These are phyloP conservation scores for Dipteronia dyeriana DNA, from an alignment of 345 rosid genomes.

Conservation along the genomic window DNA sequence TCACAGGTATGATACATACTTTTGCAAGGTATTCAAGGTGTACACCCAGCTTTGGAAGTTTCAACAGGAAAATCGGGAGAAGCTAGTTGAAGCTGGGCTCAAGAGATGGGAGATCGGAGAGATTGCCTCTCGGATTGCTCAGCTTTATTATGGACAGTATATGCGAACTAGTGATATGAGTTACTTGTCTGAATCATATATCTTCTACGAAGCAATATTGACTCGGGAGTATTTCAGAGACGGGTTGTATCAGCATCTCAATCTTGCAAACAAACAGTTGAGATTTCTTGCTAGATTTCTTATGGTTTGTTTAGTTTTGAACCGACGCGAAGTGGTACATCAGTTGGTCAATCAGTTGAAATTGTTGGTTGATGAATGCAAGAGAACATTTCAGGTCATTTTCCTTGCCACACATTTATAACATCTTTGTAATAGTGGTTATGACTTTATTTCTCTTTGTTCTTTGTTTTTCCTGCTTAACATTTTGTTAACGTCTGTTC, in stretches of 20 bases:
- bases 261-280: constrained; percentile 88
- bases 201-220: constrained; percentile 85
- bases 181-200: constrained; percentile 77
- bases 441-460: neutral
- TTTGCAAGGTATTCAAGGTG: constrained; percentile 96
- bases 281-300: constrained; percentile 88
- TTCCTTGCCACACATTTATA: neutral
- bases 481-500: neutral
- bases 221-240: constrained; percentile 89
- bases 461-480: neutral
- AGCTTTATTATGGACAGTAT: constrained; percentile 91
- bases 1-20: constrained; percentile 80
- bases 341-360: constrained; percentile 81
- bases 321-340: constrained; percentile 80
- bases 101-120: constrained; percentile 99
- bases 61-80: constrained; percentile 92
- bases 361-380: constrained; percentile 87
- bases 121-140: constrained; percentile 92
- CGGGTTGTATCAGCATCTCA: constrained; percentile 73
- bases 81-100: constrained; percentile 88
- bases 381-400: constrained; percentile 80
- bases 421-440: neutral
- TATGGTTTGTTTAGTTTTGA: constrained; percentile 85
- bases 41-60: constrained; percentile 95
- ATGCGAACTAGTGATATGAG: constrained; percentile 86